Evolutionary conservation across 805 yeast genomes (phyloP), one percentile per base, ranked within the genome.

Genomic region (Tetrapisispora pingtungensis): DNA sequence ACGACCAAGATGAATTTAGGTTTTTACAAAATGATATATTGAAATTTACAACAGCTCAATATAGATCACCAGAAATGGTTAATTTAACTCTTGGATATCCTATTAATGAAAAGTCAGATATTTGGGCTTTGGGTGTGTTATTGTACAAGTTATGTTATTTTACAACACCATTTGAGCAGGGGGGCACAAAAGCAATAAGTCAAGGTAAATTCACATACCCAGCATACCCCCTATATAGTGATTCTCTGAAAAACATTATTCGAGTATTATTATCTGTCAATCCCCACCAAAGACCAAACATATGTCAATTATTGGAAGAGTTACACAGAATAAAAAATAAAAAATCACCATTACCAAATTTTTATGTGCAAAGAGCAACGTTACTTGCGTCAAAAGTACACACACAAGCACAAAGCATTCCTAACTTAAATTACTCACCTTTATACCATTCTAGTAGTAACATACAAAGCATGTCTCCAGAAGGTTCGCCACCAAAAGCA

Each of bases 121-220:
- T 84, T 19, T 84, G 95, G 95, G 95, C 94, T 0, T 59, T 84
- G 31, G 95, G 95, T 12, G 76, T 84, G 24, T 81, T 84, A 50
- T 61, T 84, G 30, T 84, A 84, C 67, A 84, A 84, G 58, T 58
- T 84, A 40, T 82, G 93, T 56, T 84, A 81, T 61, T 84, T 81
- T 54, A 84, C 85, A 0, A 84, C 95, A 0, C 95, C 95, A 0
- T 84, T 84, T 57, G 95, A 84, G 60, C 67, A 63, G 27, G 70
- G 71, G 15, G 81, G 80, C 19, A 89, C 84, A 51, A 57, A 66
- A 33, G 82, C 81, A 37, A 84, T 84, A 24, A 55, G 82, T 41
- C 71, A 75, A 47, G 78, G 83, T 15, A 62, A 69, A 20, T 74
- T 68, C 47, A 69, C 74, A 15, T 75, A 71, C 44, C 81, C 80